phyloP scores from a whole-genome alignment of 2,329 filamentous ascomycete genomes.

The Didymella arachidicola region DNA sequence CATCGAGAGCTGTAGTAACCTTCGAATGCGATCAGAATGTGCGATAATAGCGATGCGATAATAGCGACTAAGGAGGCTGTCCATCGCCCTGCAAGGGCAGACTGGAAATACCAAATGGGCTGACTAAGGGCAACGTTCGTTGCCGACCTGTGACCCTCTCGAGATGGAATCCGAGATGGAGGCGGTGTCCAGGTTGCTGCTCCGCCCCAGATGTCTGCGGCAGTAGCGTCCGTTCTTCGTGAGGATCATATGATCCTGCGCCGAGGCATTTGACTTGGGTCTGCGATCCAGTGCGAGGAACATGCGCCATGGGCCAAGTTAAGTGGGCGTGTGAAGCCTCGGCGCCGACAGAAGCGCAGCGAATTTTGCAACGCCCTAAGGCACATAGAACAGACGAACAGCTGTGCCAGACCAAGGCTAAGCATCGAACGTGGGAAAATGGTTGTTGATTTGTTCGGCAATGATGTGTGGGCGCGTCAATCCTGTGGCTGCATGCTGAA shows the following conservation, averaged over 20 bases:
- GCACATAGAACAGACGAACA: no score
- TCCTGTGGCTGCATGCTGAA: neutral
- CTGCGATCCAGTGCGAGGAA: neutral
- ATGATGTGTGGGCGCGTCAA: slow-evolving; percentile 7
- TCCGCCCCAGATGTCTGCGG: slow-evolving; percentile 1
- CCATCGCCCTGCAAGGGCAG: neutral
- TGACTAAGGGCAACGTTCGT: slow-evolving; percentile 8
- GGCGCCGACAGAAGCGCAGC: neutral
- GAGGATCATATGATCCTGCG: slow-evolving; percentile 8
- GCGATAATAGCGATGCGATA: slow-evolving; percentile 9
- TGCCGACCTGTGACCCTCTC: slow-evolving; percentile 1
- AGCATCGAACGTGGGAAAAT: neutral
- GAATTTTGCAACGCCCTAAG: no score
- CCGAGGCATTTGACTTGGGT: slow-evolving; percentile 1
- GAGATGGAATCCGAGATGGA: slow-evolving; percentile 3
- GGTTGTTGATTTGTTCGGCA: neutral
- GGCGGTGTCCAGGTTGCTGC: slow-evolving; percentile 12
- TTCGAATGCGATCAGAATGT: slow-evolving; percentile 5
- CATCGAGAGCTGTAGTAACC: slow-evolving; percentile 4
- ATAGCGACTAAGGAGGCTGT: neutral
- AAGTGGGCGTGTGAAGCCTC: neutral
- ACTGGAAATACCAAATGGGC: slow-evolving; percentile 4
- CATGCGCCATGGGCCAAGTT: neutral
- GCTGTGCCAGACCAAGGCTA: neutral
- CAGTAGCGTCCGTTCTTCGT: neutral